Conservation (phyloP, 2,329 filamentous ascomycete species). For the Xylariaceae sp. region DNA sequence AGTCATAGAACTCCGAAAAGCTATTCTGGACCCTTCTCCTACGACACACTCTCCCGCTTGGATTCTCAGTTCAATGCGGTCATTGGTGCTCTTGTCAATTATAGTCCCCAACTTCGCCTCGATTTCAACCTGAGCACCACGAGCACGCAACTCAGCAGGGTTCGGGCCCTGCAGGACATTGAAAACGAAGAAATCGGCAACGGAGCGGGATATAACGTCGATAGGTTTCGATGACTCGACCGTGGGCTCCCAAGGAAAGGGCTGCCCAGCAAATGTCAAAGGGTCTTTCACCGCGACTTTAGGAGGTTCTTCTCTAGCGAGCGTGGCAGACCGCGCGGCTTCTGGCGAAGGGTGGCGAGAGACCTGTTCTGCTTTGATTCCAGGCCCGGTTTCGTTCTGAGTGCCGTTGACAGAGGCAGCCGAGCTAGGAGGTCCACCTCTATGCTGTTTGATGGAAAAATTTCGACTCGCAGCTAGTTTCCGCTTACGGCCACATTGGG, state of each 20-base stretch:
- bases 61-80: constrained; percentile 64
- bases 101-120: constrained; percentile 90
- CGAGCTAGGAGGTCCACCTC: constrained; percentile 8
- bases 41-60: constrained; percentile 65
- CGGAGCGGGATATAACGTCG: constrained; percentile 67
- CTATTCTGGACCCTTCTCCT: constrained; percentile 54
- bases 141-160: constrained; percentile 57
- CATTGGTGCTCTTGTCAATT: constrained; percentile 66
- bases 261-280: constrained; percentile 27
- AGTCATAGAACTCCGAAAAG: constrained; percentile 87
- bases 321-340: constrained; percentile 35
- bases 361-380: constrained; percentile 30
- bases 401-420: constrained; percentile 24
- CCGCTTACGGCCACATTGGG: constrained; percentile 38
- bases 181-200: constrained; percentile 78
- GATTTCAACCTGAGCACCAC: constrained; percentile 77
- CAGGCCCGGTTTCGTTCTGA: constrained; percentile 20
- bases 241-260: constrained; percentile 57
- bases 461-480: constrained; percentile 41
- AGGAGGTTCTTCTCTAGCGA: constrained; percentile 26
- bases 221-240: constrained; percentile 67
- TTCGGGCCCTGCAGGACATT: constrained; percentile 66
- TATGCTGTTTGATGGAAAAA: constrained; percentile 40
- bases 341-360: constrained; percentile 49
- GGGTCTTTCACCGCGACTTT: constrained; percentile 19